Evolutionary conservation across 2,329 filamentous ascomycete species (phyloP).

Genomic region (Setomelanomma holmii): DNA sequence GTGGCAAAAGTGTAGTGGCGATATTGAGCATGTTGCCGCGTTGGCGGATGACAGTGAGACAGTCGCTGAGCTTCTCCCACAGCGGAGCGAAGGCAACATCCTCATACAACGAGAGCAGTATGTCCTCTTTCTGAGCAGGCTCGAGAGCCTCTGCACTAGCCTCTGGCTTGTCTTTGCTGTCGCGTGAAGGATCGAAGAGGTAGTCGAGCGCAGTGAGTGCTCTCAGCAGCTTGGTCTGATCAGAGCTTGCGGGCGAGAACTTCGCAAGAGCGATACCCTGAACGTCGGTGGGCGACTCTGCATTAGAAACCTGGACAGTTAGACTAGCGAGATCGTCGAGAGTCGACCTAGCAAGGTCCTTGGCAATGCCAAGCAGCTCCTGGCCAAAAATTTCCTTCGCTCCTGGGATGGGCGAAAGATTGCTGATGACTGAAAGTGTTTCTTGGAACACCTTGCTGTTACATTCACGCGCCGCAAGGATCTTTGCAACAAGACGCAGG

Average conservation of each 20-base stretch:
- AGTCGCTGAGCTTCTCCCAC: constrained; percentile 91
- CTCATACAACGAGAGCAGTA: constrained; percentile 87
- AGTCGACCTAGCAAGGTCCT: constrained; percentile 82
- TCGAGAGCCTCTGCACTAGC: constrained; percentile 59
- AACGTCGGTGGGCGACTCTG: constrained; percentile 89
- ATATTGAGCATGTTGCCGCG: constrained; percentile 97
- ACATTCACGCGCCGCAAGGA: constrained; percentile 94
- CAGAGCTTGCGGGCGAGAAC: constrained; percentile 94
- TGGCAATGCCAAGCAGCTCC: constrained; percentile 87
- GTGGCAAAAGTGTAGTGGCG: constrained; percentile 89
- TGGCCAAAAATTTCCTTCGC: constrained; percentile 91
- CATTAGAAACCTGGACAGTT: constrained; percentile 83
- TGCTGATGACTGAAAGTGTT: constrained; percentile 98
- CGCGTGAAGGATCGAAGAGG: constrained; percentile 82
- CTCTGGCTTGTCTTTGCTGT: constrained; percentile 58
- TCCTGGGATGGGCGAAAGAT: constrained; percentile 89
- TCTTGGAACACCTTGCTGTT: constrained; percentile 98
- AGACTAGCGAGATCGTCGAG: constrained; percentile 84
- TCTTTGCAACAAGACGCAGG: constrained; percentile 91
- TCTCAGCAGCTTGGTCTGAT: constrained; percentile 93
- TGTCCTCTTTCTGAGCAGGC: constrained; percentile 76
- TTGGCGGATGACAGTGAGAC: constrained; percentile 84
- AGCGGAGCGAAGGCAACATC: constrained; percentile 87
- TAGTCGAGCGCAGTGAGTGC: constrained; percentile 95
- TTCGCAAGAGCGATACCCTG: constrained; percentile 93